phyloP scores from a whole-genome alignment of 2,329 filamentous ascomycete genomes.

The Phyllosticta paracitricarpa region DNA sequence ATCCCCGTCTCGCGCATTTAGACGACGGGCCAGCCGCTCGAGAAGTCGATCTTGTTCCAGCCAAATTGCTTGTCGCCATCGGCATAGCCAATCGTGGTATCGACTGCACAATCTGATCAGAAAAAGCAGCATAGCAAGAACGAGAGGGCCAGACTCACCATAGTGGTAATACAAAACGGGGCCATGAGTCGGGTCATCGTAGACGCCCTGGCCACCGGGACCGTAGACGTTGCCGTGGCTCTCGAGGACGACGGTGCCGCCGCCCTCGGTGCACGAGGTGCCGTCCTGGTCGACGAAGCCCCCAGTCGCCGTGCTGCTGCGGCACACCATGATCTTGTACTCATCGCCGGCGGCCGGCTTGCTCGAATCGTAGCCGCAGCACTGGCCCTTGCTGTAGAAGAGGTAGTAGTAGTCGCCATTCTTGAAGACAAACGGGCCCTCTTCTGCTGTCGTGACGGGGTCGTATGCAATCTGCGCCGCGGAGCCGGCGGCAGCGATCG shows the following conservation, averaged over 20 bases:
- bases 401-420: conserved; percentile 52
- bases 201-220: conserved; percentile 55
- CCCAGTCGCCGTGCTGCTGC: conserved; percentile 42
- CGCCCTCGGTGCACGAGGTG: conserved; percentile 42
- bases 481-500: conserved; percentile 23
- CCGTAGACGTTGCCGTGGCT: conserved; percentile 53
- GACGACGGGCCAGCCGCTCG: conserved; percentile 40
- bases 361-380: conserved; percentile 48
- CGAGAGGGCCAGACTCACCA: conserved; percentile 17
- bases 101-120: conserved; percentile 20
- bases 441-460: conserved; percentile 42
- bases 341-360: conserved; percentile 48
- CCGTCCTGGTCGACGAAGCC: conserved; percentile 48
- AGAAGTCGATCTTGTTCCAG: conserved; percentile 42
- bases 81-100: conserved; percentile 43
- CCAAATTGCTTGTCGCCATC: conserved; percentile 44
- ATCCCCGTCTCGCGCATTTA: conserved; percentile 10
- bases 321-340: conserved; percentile 57
- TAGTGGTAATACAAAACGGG: conserved; percentile 56
- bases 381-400: conserved; percentile 52
- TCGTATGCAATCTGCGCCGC: conserved; percentile 45
- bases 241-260: conserved; percentile 52
- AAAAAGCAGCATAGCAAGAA: not conserved
- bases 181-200: conserved; percentile 39
- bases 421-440: conserved; percentile 48